phyloP scores from a whole-genome alignment of 805 yeast genomes.

The Starmera dryadoides region DNA sequence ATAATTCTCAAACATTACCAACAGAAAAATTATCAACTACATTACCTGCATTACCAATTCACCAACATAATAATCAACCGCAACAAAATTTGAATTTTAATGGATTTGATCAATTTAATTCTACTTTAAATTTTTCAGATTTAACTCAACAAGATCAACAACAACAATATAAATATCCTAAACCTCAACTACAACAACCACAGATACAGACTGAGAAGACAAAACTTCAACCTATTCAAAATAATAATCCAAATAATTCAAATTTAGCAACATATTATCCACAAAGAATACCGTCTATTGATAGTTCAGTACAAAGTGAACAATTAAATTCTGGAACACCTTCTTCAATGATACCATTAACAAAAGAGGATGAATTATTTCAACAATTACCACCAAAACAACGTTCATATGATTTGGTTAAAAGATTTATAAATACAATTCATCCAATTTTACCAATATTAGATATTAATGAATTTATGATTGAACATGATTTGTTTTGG shows the following conservation, averaged over 20 bases:
- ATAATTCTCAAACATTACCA: conserved; percentile 18
- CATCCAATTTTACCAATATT: conserved; percentile 50
- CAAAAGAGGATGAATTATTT: conserved; percentile 26
- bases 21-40: conserved; percentile 8
- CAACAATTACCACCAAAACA: conserved; percentile 38
- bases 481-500: conserved; percentile 46
- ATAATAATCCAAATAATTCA: not conserved
- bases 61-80: too few relatives aligned
- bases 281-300: not conserved
- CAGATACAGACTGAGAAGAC: not conserved
- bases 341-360: not conserved
- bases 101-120: not conserved
- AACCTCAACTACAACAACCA: not conserved
- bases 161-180: not conserved
- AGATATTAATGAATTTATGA: conserved; percentile 35
- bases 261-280: not conserved
- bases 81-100: not conserved
- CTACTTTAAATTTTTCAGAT: not conserved
- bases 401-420: conserved; percentile 38
- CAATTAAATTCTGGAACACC: not conserved
- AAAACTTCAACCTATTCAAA: not conserved
- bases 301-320: not conserved
- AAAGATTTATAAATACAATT: conserved; percentile 42
- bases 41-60: not conserved
- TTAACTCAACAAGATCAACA: too few relatives aligned